Evolutionary conservation across 371 early-diverging fungal species (phyloP), one percentile per base, ranked within the genome.

Genomic region (Rhizopus sp.): DNA sequence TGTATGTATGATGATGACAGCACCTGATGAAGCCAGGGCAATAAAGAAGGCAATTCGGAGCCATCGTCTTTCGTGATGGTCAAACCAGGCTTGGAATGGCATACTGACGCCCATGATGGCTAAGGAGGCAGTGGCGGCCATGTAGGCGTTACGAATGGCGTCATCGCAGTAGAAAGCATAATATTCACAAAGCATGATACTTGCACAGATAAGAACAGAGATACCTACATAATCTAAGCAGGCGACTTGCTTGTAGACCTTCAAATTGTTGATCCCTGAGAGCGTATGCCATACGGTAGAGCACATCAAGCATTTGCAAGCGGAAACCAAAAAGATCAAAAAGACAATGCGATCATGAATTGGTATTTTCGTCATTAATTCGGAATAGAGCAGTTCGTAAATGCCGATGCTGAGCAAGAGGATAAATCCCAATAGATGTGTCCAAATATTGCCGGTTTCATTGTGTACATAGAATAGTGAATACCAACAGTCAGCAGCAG

Each of bases 201-300:
- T 85, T 23, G 84, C 86, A 50, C 86, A 80, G 55, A 90, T 90
- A 39, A 92, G 72, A 1, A 82, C 75, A 40, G 88, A 83, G 59
- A 93, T 93, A 42, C 94, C 94, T 31, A 90, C 85, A 73, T 92
- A 93, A 64, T 93, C 94, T 68, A 89, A 65, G 71, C 87, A 78
- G 58, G 86, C 86, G 63, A 88, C 50, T 49, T 70, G 60, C 49
- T 63, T 63, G 60, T 77, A 69, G 2, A 60, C 60, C 31, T 74
- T 67, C 54, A 90, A 88, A 57, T 93, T 88, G 62, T 89, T 91
- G 57, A 82, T 83, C 46, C 87, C 90, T 4, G 88, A 78, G 53
- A 77, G 59, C 0, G 80, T 80, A 50, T 93, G 94, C 80, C 88
- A 93, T 8, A 84, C 73, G 8, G 91, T 85, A 10, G 92, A 91